Evolutionary conservation across 2,329 filamentous ascomycete genomes (phyloP).

Genomic region (Bipolaris bicolor): DNA sequence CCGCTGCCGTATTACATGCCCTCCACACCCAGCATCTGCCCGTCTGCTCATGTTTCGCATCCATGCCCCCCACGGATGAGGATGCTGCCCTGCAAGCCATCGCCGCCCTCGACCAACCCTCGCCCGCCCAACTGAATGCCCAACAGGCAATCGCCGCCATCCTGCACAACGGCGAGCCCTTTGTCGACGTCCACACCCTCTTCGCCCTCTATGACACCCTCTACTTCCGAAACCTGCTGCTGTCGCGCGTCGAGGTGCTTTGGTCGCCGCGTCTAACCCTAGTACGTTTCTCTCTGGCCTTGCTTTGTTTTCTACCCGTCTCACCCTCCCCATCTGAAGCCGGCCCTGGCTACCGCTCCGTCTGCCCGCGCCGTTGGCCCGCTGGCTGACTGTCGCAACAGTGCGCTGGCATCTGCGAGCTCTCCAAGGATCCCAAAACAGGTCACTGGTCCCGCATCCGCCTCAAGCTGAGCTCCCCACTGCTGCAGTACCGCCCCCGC

Average conservation of each 20-base stretch:
- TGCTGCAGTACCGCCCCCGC: constrained; percentile 53
- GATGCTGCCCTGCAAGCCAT: constrained; percentile 51
- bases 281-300: constrained; percentile 27
- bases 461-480: constrained; percentile 52
- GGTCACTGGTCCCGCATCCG: constrained; percentile 50
- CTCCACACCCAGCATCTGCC: no score
- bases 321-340: constrained; percentile 11
- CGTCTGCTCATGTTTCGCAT: constrained; percentile 15
- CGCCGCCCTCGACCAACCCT: constrained; percentile 40
- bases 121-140: constrained; percentile 44
- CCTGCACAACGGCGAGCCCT: constrained; percentile 47
- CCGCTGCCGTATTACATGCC: background rate
- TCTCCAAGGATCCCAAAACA: constrained; percentile 47
- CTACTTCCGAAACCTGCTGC: constrained; percentile 52
- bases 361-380: constrained; percentile 17
- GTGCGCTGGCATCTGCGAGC: constrained; percentile 55
- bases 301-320: constrained; percentile 19
- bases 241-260: constrained; percentile 50
- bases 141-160: constrained; percentile 46
- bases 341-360: constrained; percentile 3
- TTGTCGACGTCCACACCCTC: constrained; percentile 51
- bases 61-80: constrained; percentile 52
- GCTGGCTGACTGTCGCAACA: constrained; percentile 25
- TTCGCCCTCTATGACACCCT: constrained; percentile 51
- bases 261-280: constrained; percentile 55